Evolutionary conservation across 2,329 filamentous ascomycete species (phyloP).

Genomic region (Sporothrix humicola): DNA sequence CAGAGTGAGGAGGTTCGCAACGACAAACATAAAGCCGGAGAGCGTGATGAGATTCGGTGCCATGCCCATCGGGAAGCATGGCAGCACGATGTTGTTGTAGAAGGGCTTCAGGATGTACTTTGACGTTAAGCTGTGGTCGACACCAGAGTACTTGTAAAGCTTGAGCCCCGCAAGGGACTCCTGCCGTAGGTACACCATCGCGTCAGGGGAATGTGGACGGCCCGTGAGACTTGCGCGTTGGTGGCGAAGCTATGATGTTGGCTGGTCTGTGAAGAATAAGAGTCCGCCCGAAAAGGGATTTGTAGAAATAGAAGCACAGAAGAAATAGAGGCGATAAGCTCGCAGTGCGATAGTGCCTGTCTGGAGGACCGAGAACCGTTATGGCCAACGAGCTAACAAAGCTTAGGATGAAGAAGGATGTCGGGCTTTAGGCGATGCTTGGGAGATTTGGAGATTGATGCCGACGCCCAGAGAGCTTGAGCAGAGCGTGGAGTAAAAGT

Average conservation of each 20-base stretch:
- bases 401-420: slow-evolving; percentile 17
- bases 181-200: slow-evolving; percentile 95
- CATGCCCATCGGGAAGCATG: slow-evolving; percentile 95
- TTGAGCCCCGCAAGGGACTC: slow-evolving; percentile 85
- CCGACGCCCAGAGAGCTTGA: neutral
- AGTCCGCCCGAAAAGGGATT: neutral
- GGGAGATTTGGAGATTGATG: neutral
- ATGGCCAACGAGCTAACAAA: neutral
- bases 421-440: slow-evolving; percentile 16
- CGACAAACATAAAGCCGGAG: slow-evolving; percentile 86
- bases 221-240: neutral
- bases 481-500: neutral
- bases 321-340: neutral
- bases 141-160: slow-evolving; percentile 92
- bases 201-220: neutral
- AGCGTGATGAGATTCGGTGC: slow-evolving; percentile 88
- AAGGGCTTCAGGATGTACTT: slow-evolving; percentile 97
- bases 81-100: slow-evolving; percentile 92
- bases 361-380: neutral
- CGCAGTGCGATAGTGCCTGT: neutral
- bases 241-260: neutral
- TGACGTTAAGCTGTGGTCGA: slow-evolving; percentile 88
- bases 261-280: neutral
- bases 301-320: neutral
- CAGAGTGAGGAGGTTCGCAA: slow-evolving; percentile 86